Conservation (phyloP, 2,329 filamentous ascomycete species). For the Aureobasidium mangrovei region DNA sequence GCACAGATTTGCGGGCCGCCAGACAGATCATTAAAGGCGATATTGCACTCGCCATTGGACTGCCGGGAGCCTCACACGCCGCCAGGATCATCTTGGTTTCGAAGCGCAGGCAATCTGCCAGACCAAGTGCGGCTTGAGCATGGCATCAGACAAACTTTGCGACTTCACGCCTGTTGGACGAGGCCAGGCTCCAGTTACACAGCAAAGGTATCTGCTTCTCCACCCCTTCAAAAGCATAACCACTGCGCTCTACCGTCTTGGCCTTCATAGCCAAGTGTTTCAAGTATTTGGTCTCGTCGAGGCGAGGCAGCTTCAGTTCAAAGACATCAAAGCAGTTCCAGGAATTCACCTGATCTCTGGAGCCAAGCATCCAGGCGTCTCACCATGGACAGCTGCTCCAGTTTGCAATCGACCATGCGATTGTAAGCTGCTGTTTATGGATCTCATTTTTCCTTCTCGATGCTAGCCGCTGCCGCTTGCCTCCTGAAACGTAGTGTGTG, state of each 20-base stretch:
- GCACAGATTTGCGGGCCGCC: too few relatives aligned
- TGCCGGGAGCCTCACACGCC: not conserved
- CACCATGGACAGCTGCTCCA: not conserved
- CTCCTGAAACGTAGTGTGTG: conserved; percentile 4
- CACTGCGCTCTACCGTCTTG: not conserved
- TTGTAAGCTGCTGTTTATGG: not conserved
- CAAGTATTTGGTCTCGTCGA: not conserved
- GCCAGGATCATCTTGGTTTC: not conserved
- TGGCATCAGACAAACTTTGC: not conserved
- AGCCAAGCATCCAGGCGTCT: conserved; percentile 1
- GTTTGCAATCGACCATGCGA: not conserved
- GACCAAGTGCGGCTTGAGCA: not conserved
- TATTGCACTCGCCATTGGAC: not conserved
- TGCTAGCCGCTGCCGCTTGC: conserved; percentile 4
- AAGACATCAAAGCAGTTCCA: not conserved
- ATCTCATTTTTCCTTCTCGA: not conserved
- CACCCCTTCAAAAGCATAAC: too few relatives aligned
- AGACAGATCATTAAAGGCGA: not conserved
- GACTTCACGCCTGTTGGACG: not conserved
- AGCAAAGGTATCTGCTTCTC: not conserved
- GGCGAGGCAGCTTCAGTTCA: not conserved
- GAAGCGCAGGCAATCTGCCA: not conserved
- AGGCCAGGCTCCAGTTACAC: not conserved
- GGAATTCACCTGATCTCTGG: not conserved
- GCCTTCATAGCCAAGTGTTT: conserved; percentile 5